Base-by-base conservation (phyloP, 148 eudicot genomes). In the Selenicereus undatus region DNA sequence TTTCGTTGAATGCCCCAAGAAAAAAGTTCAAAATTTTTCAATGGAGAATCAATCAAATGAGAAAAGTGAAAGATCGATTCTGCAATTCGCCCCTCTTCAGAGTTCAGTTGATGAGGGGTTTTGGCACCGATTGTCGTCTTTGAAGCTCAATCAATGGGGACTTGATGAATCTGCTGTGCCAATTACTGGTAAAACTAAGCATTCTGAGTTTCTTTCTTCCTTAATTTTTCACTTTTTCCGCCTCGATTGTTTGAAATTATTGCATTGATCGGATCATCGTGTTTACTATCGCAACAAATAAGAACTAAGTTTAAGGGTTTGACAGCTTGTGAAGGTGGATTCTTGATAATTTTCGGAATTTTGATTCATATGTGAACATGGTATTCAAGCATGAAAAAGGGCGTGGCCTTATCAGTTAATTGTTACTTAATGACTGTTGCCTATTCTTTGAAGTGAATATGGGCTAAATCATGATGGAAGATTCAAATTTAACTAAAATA, bases 101-200 rank as follows among this genome's bases (percentile, higher is more conserved):
- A 93, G 97, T 81, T 77, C 84, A 43, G 89, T 90, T 4, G 98
- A 93, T 70, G 97, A 96, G 76, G 98, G 97, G 30, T 96, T 93
- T 83, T 96, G 99, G 99, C 98, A 93, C 77, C 86, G 89, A 54
- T 82, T 96, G 43, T 93, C 95, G 71, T 91, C 94, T 50, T 78
- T 96, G 84, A 96, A 96, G 91, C 99, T 96, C 80, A 92, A 96
- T 82, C 83, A 88, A 32, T 86, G 90, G 74, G 91, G 97, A 60
- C 86, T 90, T 79, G 97, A 93, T 79, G 97, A 96, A 77, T 92
- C 98, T 20, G 90, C 98, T 50, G 83, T 93, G 79, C 87, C 90
- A 5, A 81, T 92, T 75, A 88, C 92, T 58, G 98, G 99, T 93
- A 85, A 68, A 3, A 8, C 48, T 32, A 42, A 36, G 42, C 16